phyloP scores from a whole-genome alignment of 73 alveolate species.

The Stentor roeselii region DNA sequence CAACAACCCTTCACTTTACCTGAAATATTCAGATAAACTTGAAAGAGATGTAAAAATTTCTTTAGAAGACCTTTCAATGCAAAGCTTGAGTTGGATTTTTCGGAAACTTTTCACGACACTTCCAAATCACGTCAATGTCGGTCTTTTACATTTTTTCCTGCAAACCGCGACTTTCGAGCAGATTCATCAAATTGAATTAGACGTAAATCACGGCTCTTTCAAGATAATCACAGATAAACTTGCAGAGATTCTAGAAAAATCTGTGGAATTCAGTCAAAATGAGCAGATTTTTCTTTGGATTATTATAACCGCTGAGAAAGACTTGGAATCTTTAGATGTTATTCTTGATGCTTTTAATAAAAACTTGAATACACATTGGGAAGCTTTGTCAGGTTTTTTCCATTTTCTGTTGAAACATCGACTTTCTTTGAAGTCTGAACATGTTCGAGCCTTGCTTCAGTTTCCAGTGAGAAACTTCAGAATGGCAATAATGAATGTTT shows the following conservation, averaged over 20 bases:
- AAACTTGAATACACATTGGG: not conserved
- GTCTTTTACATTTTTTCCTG: not conserved
- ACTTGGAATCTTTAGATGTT: not conserved
- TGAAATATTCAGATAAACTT: not conserved
- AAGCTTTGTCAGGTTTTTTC: conserved; percentile 4
- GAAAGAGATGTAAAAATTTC: not conserved
- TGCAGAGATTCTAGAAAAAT: not conserved
- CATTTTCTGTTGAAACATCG: not conserved
- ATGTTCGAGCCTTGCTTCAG: not conserved
- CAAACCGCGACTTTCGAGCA: not conserved
- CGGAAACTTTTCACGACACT: not conserved
- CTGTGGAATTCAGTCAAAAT: not conserved
- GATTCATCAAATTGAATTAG: not conserved
- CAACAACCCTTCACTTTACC: not conserved
- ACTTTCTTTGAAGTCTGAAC: not conserved
- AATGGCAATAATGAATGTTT: not conserved
- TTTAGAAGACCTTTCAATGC: not conserved
- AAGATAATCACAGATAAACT: not conserved
- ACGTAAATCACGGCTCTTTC: not conserved
- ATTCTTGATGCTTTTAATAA: not conserved
- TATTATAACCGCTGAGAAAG: not conserved
- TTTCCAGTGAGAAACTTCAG: not conserved
- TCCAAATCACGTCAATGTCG: not conserved
- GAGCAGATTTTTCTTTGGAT: conserved; percentile 14
- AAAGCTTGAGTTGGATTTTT: not conserved